Conservation (phyloP, 2,329 filamentous ascomycete genomes). For the Aspergillus floridensis region DNA sequence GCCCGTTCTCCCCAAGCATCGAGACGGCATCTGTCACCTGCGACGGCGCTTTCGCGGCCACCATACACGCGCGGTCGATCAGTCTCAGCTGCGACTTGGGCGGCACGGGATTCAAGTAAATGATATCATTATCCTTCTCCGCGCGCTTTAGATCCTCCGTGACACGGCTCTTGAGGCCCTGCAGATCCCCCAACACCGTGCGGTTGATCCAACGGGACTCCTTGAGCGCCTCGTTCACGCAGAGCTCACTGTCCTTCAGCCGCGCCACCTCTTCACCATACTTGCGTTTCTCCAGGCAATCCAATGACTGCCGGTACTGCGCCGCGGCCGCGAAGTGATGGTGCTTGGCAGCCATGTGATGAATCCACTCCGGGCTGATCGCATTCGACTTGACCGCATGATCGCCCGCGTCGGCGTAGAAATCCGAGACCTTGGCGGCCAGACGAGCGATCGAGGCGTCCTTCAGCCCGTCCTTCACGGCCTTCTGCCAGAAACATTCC, state of each 20-base stretch:
- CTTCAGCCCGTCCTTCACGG: slow-evolving; percentile 89
- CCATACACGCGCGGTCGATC: slow-evolving; percentile 87
- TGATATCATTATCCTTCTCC: slow-evolving; percentile 94
- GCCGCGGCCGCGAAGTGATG: slow-evolving; percentile 95
- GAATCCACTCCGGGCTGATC: slow-evolving; percentile 93
- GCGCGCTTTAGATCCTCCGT: slow-evolving; percentile 86
- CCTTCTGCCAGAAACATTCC: slow-evolving; percentile 98
- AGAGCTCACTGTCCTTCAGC: slow-evolving; percentile 74
- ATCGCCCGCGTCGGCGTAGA: slow-evolving; percentile 81
- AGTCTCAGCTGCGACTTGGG: slow-evolving; percentile 83
- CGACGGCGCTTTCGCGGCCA: slow-evolving; percentile 70
- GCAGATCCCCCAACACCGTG: slow-evolving; percentile 75
- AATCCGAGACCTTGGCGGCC: slow-evolving; percentile 84
- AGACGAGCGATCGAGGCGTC: slow-evolving; percentile 89
- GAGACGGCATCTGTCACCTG: slow-evolving; percentile 79
- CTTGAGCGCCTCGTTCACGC: slow-evolving; percentile 81
- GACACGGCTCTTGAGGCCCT: slow-evolving; percentile 76
- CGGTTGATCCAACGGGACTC: slow-evolving; percentile 81
- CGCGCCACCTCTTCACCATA: slow-evolving; percentile 95
- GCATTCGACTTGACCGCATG: slow-evolving; percentile 84
- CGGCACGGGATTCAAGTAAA: slow-evolving; percentile 82
- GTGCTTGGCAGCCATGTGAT: slow-evolving; percentile 95
- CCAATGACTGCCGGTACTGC: slow-evolving; percentile 85
- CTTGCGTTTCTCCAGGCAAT: slow-evolving; percentile 87
- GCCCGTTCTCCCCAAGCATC: slow-evolving; percentile 73